Evolutionary conservation across 176 grass and related monocot genomes (phyloP), one percentile per base, ranked within the genome.

Genomic region (Carex littledalei): DNA sequence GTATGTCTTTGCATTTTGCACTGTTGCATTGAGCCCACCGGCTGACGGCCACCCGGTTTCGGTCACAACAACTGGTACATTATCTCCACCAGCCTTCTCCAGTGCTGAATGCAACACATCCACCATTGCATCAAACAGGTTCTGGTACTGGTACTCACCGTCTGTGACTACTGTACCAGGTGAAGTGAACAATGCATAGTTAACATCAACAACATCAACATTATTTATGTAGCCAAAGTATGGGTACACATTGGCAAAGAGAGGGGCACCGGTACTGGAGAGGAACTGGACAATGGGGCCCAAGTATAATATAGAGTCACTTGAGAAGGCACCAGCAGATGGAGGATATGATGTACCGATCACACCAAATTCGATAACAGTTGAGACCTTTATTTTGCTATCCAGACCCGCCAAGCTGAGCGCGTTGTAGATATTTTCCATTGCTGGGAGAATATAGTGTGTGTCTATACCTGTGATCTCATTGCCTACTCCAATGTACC

Each of bases 191-290:
- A 89, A 63, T 2, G 79, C 79, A 81, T 81, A 81, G 35, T 65
- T 9, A 1, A 81, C 34, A 64, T 59, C 34, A 0, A 81, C 13
- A 14, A 55, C 57, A 43, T 43, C 17, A 2, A 22, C 34, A 81
- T 81, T 64, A 15, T 63, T 37, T 13, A 63, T 15, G 65, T 82
- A 86, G 45, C 81, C 57, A 59, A 97, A 94, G 84, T 82, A 97
- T 0, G 91, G 89, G 71, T 97, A 97, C 84, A 90, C 90, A 87
- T 94, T 97, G 59, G 93, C 80, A 3, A 97, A 88, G 84, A 97
- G 91, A 52, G 94, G 94, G 1, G 94, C 29, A 12, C 86, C 60
- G 45, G 89, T 89, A 35, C 39, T 79, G 0, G 94, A 85, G 10
- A 91, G 87, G 89, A 91, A 97, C 13, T 2, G 12, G 2, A 91